Conservation (phyloP, 1,139 yeast species). For the Candida dubliniensis region DNA sequence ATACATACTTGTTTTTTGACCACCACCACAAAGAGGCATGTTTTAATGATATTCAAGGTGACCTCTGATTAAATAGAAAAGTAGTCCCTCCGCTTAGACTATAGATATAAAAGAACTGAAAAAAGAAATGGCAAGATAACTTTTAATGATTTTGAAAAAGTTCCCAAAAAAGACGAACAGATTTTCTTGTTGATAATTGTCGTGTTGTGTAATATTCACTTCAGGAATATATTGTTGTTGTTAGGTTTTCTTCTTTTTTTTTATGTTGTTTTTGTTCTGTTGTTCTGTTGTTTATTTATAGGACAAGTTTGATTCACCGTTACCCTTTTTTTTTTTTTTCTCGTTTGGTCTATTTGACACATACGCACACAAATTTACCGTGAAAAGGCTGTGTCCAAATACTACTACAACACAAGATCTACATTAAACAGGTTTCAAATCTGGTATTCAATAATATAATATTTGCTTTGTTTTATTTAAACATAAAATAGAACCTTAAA, state of each 20-base stretch:
- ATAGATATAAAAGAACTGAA: background rate
- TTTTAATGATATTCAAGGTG: background rate
- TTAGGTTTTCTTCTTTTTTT: slow-evolving; percentile 1
- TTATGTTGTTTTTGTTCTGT: slow-evolving; percentile 1
- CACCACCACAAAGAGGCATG: slow-evolving; percentile 73
- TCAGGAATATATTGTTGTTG: background rate
- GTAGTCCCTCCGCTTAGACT: background rate
- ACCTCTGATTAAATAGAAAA: background rate
- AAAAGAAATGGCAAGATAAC: background rate
- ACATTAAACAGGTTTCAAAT: no score
- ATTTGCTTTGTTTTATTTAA: background rate
- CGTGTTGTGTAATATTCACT: slow-evolving; percentile 3
- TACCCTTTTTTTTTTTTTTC: background rate
- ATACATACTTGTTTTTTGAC: slow-evolving; percentile 60
- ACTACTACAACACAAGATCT: no score
- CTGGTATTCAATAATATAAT: no score
- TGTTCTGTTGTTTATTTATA: slow-evolving; percentile 3
- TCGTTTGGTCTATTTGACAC: no score
- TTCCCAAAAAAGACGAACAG: background rate
- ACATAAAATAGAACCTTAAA: background rate
- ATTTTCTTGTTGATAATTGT: background rate
- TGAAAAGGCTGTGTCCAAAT: no score
- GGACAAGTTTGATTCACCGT: background rate
- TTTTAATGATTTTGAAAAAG: no score
- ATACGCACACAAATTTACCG: no score